phyloP scores from a whole-genome alignment of 768 basidiomycete species.

The Kwoniella pini region DNA sequence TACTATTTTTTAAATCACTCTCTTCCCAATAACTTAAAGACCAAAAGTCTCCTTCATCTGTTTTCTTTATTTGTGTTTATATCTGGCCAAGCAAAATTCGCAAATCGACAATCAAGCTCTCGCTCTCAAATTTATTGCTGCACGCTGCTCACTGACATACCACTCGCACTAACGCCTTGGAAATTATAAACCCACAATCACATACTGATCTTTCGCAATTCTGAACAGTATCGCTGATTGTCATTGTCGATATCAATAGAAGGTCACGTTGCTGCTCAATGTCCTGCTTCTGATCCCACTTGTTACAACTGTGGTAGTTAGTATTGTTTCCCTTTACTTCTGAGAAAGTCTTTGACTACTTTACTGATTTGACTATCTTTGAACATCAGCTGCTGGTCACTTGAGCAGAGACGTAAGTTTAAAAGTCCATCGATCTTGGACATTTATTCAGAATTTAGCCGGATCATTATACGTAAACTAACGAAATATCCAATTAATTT shows the following conservation, averaged over 20 bases:
- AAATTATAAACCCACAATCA: background rate
- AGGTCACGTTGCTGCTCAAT: slow-evolving; percentile 51
- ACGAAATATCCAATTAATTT: no score
- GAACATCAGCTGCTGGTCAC: slow-evolving; percentile 41
- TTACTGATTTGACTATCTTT: background rate
- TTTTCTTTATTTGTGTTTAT: no score
- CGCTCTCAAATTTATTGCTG: background rate
- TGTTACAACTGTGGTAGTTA: slow-evolving; percentile 53
- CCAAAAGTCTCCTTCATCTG: no score
- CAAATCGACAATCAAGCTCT: no score
- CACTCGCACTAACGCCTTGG: background rate
- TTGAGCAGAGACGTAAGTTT: slow-evolving; percentile 45
- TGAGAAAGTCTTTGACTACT: background rate
- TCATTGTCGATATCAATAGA: slow-evolving; percentile 24
- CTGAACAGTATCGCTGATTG: background rate
- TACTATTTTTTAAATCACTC: background rate
- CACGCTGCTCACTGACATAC: slow-evolving; percentile 9
- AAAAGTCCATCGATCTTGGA: no score
- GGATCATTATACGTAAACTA: no score
- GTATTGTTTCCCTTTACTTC: slow-evolving; percentile 7
- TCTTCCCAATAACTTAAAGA: background rate
- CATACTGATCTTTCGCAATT: background rate
- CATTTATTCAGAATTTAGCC: no score
- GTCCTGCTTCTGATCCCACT: slow-evolving; percentile 50
- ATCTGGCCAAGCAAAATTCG: no score